Conservation (phyloP, 371 early-diverging fungal genomes). For the Zancudomyces culisetae region DNA sequence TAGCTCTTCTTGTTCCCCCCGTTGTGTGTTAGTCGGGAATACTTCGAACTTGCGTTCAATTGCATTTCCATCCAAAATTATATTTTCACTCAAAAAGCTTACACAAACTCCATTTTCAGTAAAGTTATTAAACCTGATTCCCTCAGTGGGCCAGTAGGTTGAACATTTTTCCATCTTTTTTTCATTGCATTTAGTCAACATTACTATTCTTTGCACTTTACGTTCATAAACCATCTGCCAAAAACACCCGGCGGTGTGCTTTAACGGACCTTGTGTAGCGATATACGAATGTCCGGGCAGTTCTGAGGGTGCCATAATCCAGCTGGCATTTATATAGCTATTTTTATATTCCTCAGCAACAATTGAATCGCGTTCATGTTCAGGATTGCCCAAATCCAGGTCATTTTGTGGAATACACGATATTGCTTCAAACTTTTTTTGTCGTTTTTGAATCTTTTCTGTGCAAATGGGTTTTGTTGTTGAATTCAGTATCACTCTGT, state of each 20-base stretch:
- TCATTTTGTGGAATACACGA: background rate
- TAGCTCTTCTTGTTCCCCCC: slow-evolving; percentile 2
- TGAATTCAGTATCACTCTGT: background rate
- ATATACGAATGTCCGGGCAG: slow-evolving; percentile 36
- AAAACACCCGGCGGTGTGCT: slow-evolving; percentile 64
- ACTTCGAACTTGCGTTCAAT: slow-evolving; percentile 19
- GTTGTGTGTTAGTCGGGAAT: background rate
- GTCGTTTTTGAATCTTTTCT: background rate
- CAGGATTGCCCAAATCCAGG: background rate
- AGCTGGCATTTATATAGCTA: slow-evolving; percentile 71
- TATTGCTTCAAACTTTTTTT: background rate
- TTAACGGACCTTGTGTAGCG: slow-evolving; percentile 74
- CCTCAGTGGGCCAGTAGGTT: slow-evolving; percentile 46
- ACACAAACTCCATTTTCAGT: slow-evolving; percentile 9
- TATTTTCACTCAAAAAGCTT: slow-evolving; percentile 12
- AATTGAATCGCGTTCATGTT: background rate
- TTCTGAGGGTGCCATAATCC: slow-evolving; percentile 26
- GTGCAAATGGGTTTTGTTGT: background rate
- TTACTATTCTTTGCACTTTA: slow-evolving; percentile 49
- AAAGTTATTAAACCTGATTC: background rate
- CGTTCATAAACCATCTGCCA: slow-evolving; percentile 86
- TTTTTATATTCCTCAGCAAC: slow-evolving; percentile 4
- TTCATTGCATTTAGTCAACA: slow-evolving; percentile 76
- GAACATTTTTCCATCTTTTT: slow-evolving; percentile 50
- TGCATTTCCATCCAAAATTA: slow-evolving; percentile 11